A percentile compares a stretch with the other conserved stretches of the same genome.
Conservation (phyloP, 169 alveolate genomes). For the Plasmodium sp. region DNA sequence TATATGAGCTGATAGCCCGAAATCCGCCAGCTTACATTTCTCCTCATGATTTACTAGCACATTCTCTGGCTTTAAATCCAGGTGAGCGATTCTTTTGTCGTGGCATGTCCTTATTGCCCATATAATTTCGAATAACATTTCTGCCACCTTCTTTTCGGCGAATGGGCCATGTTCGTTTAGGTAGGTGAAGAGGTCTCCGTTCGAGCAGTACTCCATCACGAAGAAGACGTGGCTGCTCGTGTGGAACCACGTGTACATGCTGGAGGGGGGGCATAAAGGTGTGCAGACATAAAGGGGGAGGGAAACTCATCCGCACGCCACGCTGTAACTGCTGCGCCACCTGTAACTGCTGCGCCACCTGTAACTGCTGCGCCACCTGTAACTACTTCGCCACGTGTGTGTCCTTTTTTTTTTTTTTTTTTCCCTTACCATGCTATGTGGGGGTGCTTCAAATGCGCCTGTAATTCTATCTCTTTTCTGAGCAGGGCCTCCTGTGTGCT, state of each 20-base stretch:
- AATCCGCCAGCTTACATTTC: constrained; percentile 87
- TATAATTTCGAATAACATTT: constrained; percentile 84
- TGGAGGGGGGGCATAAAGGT: neutral
- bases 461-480: constrained; percentile 91
- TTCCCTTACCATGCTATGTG: constrained; percentile 84
- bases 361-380: neutral
- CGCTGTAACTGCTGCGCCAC: neutral
- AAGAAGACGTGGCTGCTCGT: constrained; percentile 85
- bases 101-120: constrained; percentile 91
- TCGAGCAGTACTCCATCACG: constrained; percentile 89
- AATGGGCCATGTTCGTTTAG: constrained; percentile 80
- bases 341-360: neutral
- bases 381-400: neutral
- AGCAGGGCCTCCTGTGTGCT: constrained; percentile 87
- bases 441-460: constrained; percentile 90
- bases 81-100: constrained; percentile 89
- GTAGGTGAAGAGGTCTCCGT: constrained; percentile 85
- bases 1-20: constrained; percentile 90
- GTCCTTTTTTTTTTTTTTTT: neutral
- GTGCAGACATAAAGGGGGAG: neutral
- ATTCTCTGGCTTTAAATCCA: constrained; percentile 89
- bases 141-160: constrained; percentile 82
- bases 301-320: neutral
- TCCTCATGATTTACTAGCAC: constrained; percentile 86
- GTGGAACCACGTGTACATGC: constrained; percentile 89